Evolutionary conservation across 2,329 filamentous ascomycete genomes (phyloP).

Genomic region (Alternaria sp.): DNA sequence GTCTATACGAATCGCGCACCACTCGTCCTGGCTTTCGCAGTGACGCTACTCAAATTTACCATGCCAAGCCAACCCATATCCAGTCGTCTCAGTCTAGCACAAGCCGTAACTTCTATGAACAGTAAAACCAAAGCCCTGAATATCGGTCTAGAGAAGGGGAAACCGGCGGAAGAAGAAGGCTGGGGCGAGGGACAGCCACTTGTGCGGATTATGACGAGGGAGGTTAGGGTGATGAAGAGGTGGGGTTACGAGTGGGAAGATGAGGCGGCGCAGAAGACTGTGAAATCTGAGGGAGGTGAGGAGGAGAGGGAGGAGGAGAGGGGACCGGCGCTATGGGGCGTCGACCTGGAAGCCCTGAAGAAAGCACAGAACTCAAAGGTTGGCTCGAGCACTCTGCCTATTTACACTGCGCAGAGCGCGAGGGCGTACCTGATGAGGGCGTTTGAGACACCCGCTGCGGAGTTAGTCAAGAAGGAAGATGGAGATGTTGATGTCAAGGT

Average conservation of each 20-base stretch:
- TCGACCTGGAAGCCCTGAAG: slow-evolving; percentile 64
- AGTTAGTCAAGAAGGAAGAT: slow-evolving; percentile 25
- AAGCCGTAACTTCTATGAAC: slow-evolving; percentile 83
- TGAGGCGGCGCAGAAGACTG: slow-evolving; percentile 18
- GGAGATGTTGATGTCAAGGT: neutral
- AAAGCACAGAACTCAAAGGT: slow-evolving; percentile 49
- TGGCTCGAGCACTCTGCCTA: slow-evolving; percentile 64
- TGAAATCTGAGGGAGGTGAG: slow-evolving; percentile 20
- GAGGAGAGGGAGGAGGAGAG: slow-evolving; percentile 26
- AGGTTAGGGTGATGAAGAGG: slow-evolving; percentile 77
- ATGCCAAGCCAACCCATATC: slow-evolving; percentile 86
- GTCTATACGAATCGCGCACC: slow-evolving; percentile 82
- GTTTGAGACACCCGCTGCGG: slow-evolving; percentile 58
- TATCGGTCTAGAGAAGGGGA: slow-evolving; percentile 72
- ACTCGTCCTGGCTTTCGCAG: slow-evolving; percentile 79
- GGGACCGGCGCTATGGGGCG: slow-evolving; percentile 62
- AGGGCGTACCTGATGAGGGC: slow-evolving; percentile 63
- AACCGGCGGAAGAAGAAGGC: slow-evolving; percentile 71
- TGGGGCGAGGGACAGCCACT: slow-evolving; percentile 79
- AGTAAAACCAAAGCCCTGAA: slow-evolving; percentile 77
- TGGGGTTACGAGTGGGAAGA: slow-evolving; percentile 66
- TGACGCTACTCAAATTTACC: slow-evolving; percentile 75
- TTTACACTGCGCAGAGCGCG: slow-evolving; percentile 76
- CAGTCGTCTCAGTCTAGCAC: slow-evolving; percentile 81
- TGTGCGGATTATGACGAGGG: slow-evolving; percentile 74